Evolutionary conservation across 1,139 yeast genomes (phyloP), one percentile per base, ranked within the genome.

Genomic region (Saccharomyces hybrid): DNA sequence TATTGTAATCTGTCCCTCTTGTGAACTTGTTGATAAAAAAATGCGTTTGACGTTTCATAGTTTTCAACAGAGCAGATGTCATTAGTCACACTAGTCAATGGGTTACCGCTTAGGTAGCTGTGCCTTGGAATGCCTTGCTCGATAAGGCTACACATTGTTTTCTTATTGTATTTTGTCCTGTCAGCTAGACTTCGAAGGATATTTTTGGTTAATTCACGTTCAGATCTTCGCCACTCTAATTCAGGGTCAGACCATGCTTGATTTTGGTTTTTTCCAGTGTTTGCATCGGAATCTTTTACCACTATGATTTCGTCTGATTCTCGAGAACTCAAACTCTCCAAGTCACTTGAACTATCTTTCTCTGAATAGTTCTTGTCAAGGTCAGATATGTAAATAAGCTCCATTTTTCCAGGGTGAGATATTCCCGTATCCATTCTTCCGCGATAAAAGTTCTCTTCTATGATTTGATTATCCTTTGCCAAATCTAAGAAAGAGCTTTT

Each of bases 61-160:
- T 66, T 66, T n/a, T 55, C 48, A 3, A 54, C 51, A 11, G 66
- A 61, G 52, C 68, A 65, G 19, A 67, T 62, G 53, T 66, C 55
- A 53, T 66, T 67, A 19, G 70, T 64, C n/a, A 58, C 64, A 55
- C 63, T 63, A 5, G 55, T 60, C 8, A 29, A 16, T 4, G 58
- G 50, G 49, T 57, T 54, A 3, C 50, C 53, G 8, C 41, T 49
- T 9, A 67, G 53, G 8, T 68, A 61, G 9, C 52, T 51, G 51
- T 66, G 66, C 6, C 49, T 46, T 7, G 59, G 59, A 7, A 67
- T 52, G 9, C 66, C 64, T 2, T 56, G 50, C 27, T 57, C 57
- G 11, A 66, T 58, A 32, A 64, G 48, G 3, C 55, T 55, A 9
- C 50, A 38, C 2, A 64, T 48, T 2, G 47, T 50, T 26, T 44